These are phyloP conservation scores for Ceratopteris richardii DNA, from an alignment of 75 land plant genomes.

Conservation along the genomic window DNA sequence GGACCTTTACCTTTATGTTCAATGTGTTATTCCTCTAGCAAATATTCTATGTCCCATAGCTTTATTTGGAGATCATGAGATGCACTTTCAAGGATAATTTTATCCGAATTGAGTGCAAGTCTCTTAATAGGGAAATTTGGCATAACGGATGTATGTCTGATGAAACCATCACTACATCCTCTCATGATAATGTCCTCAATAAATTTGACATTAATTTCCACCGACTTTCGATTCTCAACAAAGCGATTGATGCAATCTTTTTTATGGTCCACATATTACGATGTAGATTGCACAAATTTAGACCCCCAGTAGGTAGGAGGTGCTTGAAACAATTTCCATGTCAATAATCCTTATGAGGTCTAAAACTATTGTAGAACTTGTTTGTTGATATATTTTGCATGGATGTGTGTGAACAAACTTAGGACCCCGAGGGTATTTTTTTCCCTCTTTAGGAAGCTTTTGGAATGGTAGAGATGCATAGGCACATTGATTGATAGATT, in stretches of 20 bases:
- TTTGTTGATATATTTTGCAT: conserved; percentile 98
- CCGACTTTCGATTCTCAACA: conserved; percentile 69
- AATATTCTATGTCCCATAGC: conserved; percentile 56
- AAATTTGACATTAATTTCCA: conserved; percentile 74
- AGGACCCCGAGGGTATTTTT: too few species aligned
- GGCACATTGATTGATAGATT: too few species aligned
- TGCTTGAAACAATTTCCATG: conserved; percentile 61
- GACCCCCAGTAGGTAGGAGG: conserved; percentile 55
- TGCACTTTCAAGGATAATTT: conserved; percentile 70
- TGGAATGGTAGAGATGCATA: too few species aligned
- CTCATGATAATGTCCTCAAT: conserved; percentile 89
- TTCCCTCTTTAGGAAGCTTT: too few species aligned
- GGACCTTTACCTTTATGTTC: conserved; percentile 6
- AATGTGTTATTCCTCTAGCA: conserved; percentile 22
- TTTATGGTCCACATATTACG: conserved; percentile 87
- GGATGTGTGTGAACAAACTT: too few species aligned
- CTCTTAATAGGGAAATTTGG: conserved; percentile 89
- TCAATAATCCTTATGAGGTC: conserved; percentile 86
- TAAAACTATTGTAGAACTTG: conserved; percentile 56
- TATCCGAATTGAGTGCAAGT: conserved; percentile 76
- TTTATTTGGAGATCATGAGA: conserved; percentile 82
- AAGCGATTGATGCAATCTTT: conserved; percentile 94
- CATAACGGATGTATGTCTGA: conserved; percentile 69
- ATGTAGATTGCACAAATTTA: conserved; percentile 77
- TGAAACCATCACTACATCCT: conserved; percentile 87